A percentile compares a stretch with the other conserved stretches of the same genome.
Conservation (phyloP, 192 early-diverging fungal species). For the Coemansia sp. region DNA sequence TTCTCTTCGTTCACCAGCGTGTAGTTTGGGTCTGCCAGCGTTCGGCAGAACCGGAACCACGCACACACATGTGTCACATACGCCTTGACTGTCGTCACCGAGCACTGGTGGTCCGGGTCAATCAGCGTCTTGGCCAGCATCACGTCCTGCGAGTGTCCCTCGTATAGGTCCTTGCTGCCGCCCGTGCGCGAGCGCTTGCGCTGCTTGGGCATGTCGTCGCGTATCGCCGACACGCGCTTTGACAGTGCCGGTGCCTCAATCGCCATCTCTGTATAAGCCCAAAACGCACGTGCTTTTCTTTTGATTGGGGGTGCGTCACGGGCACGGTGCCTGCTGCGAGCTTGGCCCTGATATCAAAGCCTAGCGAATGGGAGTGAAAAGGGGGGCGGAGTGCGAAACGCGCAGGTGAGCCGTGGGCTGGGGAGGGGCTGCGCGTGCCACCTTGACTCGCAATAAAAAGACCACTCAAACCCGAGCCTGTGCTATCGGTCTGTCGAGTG, state of each 20-base stretch:
- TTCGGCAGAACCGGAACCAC: slow-evolving; percentile 56
- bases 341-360: neutral
- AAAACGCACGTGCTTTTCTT: no score
- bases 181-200: slow-evolving; percentile 56
- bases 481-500: no score
- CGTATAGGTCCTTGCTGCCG: slow-evolving; percentile 55
- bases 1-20: slow-evolving; percentile 52
- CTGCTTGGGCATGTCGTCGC: slow-evolving; percentile 44
- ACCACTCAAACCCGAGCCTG: no score
- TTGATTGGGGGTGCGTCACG: no score
- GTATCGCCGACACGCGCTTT: slow-evolving; percentile 36
- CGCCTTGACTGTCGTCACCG: slow-evolving; percentile 54
- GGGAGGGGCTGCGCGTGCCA: neutral
- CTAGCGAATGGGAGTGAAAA: no score
- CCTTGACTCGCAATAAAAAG: neutral
- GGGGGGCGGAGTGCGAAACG: slow-evolving; percentile 13
- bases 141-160: slow-evolving; percentile 55
- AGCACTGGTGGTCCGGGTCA: slow-evolving; percentile 57
- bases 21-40: slow-evolving; percentile 49
- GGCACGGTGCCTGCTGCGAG: neutral
- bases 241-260: slow-evolving; percentile 20
- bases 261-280: slow-evolving; percentile 4
- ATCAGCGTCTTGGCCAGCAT: slow-evolving; percentile 57
- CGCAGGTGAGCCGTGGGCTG: neutral
- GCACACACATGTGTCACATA: slow-evolving; percentile 55